Evolutionary conservation across 2,329 filamentous ascomycete genomes (phyloP).

Genomic region (Colletotrichum chlorophyti): DNA sequence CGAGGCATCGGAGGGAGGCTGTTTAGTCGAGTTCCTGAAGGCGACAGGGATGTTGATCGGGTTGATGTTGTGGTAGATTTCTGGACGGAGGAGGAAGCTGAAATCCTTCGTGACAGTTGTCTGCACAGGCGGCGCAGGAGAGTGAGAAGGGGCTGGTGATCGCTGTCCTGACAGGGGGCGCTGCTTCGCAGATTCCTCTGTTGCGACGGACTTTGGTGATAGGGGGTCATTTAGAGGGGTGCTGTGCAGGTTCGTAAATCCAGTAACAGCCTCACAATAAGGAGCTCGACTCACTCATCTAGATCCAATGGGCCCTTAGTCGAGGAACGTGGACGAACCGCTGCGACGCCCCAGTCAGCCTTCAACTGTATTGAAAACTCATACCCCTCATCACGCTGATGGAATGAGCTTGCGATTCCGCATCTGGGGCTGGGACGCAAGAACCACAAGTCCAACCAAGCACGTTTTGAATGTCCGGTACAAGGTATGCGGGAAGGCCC

Average conservation of each 20-base stretch:
- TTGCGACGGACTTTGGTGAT: constrained; percentile 16
- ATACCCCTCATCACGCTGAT: too few species aligned
- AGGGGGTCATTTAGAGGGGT: constrained; percentile 30
- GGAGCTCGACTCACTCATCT: constrained; percentile 67
- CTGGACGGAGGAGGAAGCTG: constrained; percentile 77
- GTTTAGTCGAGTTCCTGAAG: constrained; percentile 73
- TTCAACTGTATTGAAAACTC: too few species aligned
- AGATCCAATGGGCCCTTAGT: constrained; percentile 82
- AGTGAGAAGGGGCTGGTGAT: constrained; percentile 34
- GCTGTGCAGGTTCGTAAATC: constrained; percentile 31
- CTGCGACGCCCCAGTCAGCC: constrained; percentile 38
- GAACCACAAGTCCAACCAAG: too few species aligned
- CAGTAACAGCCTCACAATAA: constrained; percentile 21
- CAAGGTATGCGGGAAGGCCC: neutral
- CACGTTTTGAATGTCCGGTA: too few species aligned
- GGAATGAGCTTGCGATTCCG: neutral
- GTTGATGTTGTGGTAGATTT: constrained; percentile 84
- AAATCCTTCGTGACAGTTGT: constrained; percentile 70
- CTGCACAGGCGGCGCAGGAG: constrained; percentile 42
- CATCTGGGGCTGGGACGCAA: too few species aligned
- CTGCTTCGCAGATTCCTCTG: constrained; percentile 32
- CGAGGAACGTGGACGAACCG: constrained; percentile 68
- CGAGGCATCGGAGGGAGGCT: constrained; percentile 67
- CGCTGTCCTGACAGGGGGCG: constrained; percentile 23
- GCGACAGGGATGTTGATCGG: constrained; percentile 65